phyloP scores from a whole-genome alignment of 176 grass and related monocot species.

The Bromus sterilis region DNA sequence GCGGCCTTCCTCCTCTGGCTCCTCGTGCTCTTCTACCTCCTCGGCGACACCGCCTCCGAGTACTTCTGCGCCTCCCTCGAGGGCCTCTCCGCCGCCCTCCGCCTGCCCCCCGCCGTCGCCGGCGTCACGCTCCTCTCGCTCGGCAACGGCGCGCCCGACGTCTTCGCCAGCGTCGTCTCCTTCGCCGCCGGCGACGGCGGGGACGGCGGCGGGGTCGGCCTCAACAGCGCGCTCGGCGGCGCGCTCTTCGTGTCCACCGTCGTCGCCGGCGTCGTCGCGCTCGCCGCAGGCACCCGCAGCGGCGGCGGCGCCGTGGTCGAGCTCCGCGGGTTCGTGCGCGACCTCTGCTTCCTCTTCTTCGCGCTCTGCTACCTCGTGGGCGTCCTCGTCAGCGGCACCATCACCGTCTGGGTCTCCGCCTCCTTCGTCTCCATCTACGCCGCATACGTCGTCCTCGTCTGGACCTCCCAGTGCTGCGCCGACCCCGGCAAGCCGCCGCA shows the following conservation, averaged over 20 bases:
- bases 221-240: conserved; percentile 76
- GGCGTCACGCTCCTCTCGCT: conserved; percentile 86
- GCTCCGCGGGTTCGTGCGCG: conserved; percentile 61
- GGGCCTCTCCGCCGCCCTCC: conserved; percentile 48
- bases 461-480: conserved; percentile 60
- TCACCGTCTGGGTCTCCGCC: conserved; percentile 65
- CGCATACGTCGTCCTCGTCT: conserved; percentile 64
- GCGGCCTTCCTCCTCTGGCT: conserved; percentile 51
- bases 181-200: conserved; percentile 45
- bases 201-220: conserved; percentile 36
- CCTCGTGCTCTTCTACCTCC: conserved; percentile 66
- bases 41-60: conserved; percentile 71
- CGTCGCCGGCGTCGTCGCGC: conserved; percentile 63
- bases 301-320: conserved; percentile 20
- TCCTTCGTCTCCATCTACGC: conserved; percentile 73
- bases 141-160: conserved; percentile 82
- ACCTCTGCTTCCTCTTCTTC: conserved; percentile 70
- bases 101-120: conserved; percentile 67
- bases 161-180: conserved; percentile 76
- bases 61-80: conserved; percentile 89
- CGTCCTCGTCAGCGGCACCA: conserved; percentile 35
- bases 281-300: background rate
- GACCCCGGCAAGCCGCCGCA: background rate
- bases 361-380: conserved; percentile 56
- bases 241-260: conserved; percentile 80